phyloP scores from a whole-genome alignment of 2,329 filamentous ascomycete genomes.

The Epichloe elymi region DNA sequence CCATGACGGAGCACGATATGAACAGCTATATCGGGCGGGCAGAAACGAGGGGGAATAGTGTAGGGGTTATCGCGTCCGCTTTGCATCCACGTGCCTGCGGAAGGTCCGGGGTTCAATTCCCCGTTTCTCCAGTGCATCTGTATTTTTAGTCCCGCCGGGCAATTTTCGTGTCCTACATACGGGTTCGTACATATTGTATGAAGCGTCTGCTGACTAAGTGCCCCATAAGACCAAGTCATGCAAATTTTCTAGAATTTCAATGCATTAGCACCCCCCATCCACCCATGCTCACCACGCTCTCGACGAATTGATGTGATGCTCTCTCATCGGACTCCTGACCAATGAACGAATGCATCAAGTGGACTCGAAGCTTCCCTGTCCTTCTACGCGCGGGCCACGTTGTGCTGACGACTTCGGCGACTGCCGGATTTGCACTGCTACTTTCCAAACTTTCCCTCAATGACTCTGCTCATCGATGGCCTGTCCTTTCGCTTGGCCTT shows the following conservation, averaged over 20 bases:
- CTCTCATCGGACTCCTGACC: too few relatives aligned
- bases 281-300: too few relatives aligned
- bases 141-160: not conserved
- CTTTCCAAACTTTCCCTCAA: not conserved
- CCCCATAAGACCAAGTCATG: too few relatives aligned
- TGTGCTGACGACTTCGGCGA: constrained; percentile 1
- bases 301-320: too few relatives aligned
- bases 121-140: not conserved
- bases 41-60: not conserved
- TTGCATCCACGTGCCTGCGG: not conserved
- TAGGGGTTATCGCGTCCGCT: constrained; percentile 4
- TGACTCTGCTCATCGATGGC: not conserved
- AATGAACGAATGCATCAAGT: too few relatives aligned
- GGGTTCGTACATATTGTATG: too few relatives aligned
- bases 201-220: too few relatives aligned
- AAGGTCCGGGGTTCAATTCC: constrained; percentile 5
- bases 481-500: not conserved
- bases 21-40: fast-evolving
- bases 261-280: too few relatives aligned
- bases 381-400: not conserved
- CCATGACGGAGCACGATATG: fast-evolving
- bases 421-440: constrained; percentile 1
- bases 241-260: too few relatives aligned
- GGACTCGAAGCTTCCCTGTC: too few relatives aligned
- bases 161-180: too few relatives aligned